These are phyloP conservation scores for Yamadazyma buinensis DNA, from an alignment of 1,139 yeast genomes.

Conservation along the genomic window DNA sequence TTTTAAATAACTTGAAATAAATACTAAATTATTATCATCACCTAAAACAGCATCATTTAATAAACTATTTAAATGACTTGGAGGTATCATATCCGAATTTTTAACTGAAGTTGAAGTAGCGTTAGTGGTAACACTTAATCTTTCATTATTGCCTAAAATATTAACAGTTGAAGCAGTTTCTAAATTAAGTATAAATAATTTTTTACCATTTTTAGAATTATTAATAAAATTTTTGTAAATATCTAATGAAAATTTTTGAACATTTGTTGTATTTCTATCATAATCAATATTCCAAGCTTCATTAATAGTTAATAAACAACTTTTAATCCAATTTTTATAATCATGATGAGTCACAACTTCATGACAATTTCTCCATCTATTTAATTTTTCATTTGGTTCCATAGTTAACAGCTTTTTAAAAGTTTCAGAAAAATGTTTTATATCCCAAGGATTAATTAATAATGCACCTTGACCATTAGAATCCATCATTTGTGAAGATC, in stretches of 20 bases:
- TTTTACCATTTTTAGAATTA: slow-evolving; percentile 32
- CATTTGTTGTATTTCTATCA: slow-evolving; percentile 22
- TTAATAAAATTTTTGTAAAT: slow-evolving; percentile 37
- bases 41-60: slow-evolving; percentile 41
- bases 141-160: slow-evolving; percentile 16
- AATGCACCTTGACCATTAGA: slow-evolving; percentile 60
- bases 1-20: slow-evolving; percentile 63
- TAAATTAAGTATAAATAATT: slow-evolving; percentile 53
- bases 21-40: slow-evolving; percentile 59
- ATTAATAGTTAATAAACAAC: slow-evolving; percentile 53
- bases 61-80: slow-evolving; percentile 48
- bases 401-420: slow-evolving; percentile 64
- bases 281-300: slow-evolving; percentile 62
- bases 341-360: slow-evolving; percentile 62
- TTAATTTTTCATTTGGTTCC: slow-evolving; percentile 51
- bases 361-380: slow-evolving; percentile 62
- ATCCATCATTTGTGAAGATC: slow-evolving; percentile 74
- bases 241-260: slow-evolving; percentile 23
- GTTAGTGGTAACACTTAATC: slow-evolving; percentile 11
- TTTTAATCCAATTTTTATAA: slow-evolving; percentile 69
- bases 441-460: slow-evolving; percentile 89
- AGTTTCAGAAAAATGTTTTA: slow-evolving; percentile 56
- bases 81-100: slow-evolving; percentile 30
- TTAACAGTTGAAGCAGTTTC: slow-evolving; percentile 38
- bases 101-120: slow-evolving; percentile 19